These are phyloP conservation scores for Zygosaccharomyces siamensis DNA, from an alignment of 805 yeast genomes.

Conservation along the genomic window DNA sequence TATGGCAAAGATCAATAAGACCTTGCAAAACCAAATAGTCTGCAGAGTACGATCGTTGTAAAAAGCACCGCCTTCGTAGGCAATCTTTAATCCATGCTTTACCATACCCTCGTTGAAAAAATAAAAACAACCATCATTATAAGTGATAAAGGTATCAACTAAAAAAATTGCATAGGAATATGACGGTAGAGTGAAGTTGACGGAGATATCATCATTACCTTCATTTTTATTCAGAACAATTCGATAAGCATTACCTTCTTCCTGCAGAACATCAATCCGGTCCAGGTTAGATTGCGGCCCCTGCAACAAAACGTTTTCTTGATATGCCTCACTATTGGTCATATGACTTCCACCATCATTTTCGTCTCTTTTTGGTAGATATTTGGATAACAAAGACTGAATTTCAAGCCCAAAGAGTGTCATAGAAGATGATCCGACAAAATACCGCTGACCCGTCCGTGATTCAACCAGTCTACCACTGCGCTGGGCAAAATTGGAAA, in stretches of 20 bases:
- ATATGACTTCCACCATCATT: background rate
- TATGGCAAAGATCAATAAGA: slow-evolving; percentile 64
- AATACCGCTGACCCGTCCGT: slow-evolving; percentile 68
- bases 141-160: slow-evolving; percentile 71
- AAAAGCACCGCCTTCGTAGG: slow-evolving; percentile 46
- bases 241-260: slow-evolving; percentile 72
- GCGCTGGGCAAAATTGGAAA: slow-evolving; percentile 66
- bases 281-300: slow-evolving; percentile 4
- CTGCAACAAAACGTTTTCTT: background rate
- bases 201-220: slow-evolving; percentile 40
- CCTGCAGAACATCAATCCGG: slow-evolving; percentile 51
- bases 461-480: slow-evolving; percentile 69
- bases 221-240: slow-evolving; percentile 63
- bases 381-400: slow-evolving; percentile 53
- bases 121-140: slow-evolving; percentile 80
- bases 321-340: slow-evolving; percentile 4
- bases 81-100: slow-evolving; percentile 57
- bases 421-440: slow-evolving; percentile 81
- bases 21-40: slow-evolving; percentile 77
- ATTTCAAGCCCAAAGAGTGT: slow-evolving; percentile 75
- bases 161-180: slow-evolving; percentile 70
- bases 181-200: slow-evolving; percentile 68
- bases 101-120: slow-evolving; percentile 79
- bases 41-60: slow-evolving; percentile 55
- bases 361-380: slow-evolving; percentile 17